Conservation (phyloP, 2,329 filamentous ascomycete genomes). For the Phaeosphaeria sp. region DNA sequence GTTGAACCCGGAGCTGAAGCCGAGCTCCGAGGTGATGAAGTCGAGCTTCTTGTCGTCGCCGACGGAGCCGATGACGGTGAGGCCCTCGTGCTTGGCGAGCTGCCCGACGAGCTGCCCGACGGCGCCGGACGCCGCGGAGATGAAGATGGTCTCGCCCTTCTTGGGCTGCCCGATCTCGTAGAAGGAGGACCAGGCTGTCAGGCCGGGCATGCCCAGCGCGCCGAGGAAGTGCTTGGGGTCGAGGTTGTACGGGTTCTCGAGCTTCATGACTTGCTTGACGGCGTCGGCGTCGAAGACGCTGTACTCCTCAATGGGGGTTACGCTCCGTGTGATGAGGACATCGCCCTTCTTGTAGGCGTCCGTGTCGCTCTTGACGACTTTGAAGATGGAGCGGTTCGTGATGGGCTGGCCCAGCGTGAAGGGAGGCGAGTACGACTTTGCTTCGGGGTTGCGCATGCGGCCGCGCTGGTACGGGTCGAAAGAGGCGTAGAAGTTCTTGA, state of each 20-base stretch:
- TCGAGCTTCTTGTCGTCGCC: constrained; percentile 81
- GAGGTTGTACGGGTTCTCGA: constrained; percentile 74
- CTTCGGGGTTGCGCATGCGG: constrained; percentile 70
- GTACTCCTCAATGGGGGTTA: constrained; percentile 73
- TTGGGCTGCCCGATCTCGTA: constrained; percentile 78
- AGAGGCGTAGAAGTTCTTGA: constrained; percentile 75
- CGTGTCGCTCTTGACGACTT: constrained; percentile 74
- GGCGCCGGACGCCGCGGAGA: constrained; percentile 79
- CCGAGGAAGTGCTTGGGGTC: constrained; percentile 75
- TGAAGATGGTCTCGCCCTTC: constrained; percentile 81
- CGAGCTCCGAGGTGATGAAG: constrained; percentile 73
- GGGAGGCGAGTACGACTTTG: constrained; percentile 72
- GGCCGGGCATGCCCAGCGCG: constrained; percentile 77
- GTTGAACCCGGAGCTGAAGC: constrained; percentile 80
- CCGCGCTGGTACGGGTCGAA: constrained; percentile 87
- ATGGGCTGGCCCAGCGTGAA: constrained; percentile 70
- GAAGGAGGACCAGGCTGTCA: constrained; percentile 77
- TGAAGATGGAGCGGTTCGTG: constrained; percentile 67
- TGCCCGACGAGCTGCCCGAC: constrained; percentile 86
- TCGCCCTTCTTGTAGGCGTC: constrained; percentile 71
- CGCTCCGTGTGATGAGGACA: constrained; percentile 61
- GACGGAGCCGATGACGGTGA: constrained; percentile 80
- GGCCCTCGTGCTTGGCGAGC: constrained; percentile 79
- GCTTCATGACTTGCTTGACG: constrained; percentile 55
- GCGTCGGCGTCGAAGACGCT: constrained; percentile 60